These are phyloP conservation scores for Lindgomyces ingoldianus DNA, from an alignment of 495 filamentous ascomycete species.

Conservation along the genomic window DNA sequence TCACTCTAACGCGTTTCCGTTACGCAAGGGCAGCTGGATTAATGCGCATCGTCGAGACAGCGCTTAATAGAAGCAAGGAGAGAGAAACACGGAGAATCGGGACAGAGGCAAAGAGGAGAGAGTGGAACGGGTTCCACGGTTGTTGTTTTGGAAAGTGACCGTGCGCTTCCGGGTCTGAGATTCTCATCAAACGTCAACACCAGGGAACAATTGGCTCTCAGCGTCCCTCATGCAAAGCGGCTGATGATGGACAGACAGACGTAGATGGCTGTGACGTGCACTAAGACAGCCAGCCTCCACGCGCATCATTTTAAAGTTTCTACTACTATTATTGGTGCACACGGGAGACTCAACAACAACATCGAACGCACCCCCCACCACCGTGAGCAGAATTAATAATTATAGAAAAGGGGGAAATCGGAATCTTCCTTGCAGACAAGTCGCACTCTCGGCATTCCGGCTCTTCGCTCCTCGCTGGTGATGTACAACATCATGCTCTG, in stretches of 20 bases:
- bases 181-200: neutral
- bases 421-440: too few relatives aligned
- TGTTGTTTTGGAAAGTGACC: slow-evolving; percentile 30
- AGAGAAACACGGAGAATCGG: neutral
- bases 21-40: slow-evolving; percentile 24
- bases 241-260: neutral
- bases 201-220: slow-evolving; percentile 10
- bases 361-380: neutral
- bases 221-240: neutral
- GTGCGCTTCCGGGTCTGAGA: neutral
- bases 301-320: neutral
- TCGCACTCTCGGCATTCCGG: too few relatives aligned
- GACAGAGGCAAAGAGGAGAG: slow-evolving; percentile 11
- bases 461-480: too few relatives aligned
- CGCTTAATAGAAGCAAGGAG: slow-evolving; percentile 31
- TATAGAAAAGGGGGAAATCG: slow-evolving; percentile 3
- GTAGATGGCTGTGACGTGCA: slow-evolving; percentile 8
- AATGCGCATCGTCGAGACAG: slow-evolving; percentile 32
- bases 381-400: neutral
- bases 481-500: too few relatives aligned
- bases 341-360: neutral
- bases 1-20: slow-evolving; percentile 12
- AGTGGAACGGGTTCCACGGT: slow-evolving; percentile 1
- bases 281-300: neutral
- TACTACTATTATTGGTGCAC: neutral